These are phyloP conservation scores for Albugo candida DNA, from an alignment of 352 stramenopile species.

Conservation along the genomic window DNA sequence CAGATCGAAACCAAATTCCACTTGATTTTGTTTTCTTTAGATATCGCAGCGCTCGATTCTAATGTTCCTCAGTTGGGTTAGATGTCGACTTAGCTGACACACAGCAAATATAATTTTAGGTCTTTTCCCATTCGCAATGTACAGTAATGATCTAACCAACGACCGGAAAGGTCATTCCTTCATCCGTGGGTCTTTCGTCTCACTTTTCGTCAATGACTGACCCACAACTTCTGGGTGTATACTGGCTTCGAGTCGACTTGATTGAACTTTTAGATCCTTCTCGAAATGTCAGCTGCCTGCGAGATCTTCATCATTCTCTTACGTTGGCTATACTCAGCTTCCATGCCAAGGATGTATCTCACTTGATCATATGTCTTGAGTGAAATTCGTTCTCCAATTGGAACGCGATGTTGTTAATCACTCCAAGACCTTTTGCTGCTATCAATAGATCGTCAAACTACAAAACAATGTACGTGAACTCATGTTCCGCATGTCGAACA, in stretches of 20 bases:
- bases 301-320: not conserved
- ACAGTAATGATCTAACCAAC: not conserved
- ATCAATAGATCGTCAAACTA: constrained; percentile 11
- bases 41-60: not conserved
- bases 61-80: not conserved
- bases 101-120: not conserved
- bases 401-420: constrained; percentile 3
- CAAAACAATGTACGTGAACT: constrained; percentile 4
- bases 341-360: constrained; percentile 11
- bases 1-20: not conserved
- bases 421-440: not conserved
- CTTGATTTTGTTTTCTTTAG: not conserved
- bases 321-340: too few species aligned
- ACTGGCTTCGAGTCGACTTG: not conserved
- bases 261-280: not conserved
- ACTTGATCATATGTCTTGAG: constrained; percentile 8
- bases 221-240: too few species aligned
- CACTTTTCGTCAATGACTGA: too few species aligned
- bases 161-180: not conserved
- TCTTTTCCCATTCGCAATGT: not conserved
- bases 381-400: not conserved
- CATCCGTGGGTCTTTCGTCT: too few species aligned
- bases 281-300: too few species aligned
- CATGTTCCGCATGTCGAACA: constrained; percentile 1
- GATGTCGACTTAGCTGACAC: not conserved